Base-by-base conservation (phyloP, 2,329 filamentous ascomycete species). In the Xylariaceae sp. region DNA sequence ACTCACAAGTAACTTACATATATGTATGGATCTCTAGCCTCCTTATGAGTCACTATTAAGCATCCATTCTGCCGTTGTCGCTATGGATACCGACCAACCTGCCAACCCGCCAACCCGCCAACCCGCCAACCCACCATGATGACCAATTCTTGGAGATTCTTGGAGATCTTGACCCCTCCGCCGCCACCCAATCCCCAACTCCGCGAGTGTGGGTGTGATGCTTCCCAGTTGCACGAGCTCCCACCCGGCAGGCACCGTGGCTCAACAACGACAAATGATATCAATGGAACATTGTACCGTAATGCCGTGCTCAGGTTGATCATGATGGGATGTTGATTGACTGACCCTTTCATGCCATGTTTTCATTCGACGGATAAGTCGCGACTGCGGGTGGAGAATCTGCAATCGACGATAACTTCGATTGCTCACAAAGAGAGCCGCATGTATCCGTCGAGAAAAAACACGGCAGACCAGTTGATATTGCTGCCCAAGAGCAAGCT, bases 11-110 rank as follows among this genome's bases (percentile, higher is more conserved):
- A 29, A 10, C 10, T 10, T 29, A 29, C 9, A 16, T 10, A 4
- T 26, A 7, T 37, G 12, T 37, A 4, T 43, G 14, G 40, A 26
- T 43, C 37, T 40, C n/a, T 40, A 37, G 23, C 9, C 23, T 9
- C 23, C 23, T 9, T 37, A 49, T 40, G 26, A 40, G 29, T 40
- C 43, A 20, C 10, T n/a, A 20, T 54, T 48, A 48, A 54, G 51
- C 51, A 54, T n/a, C n/a, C n/a, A n/a, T n/a, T n/a, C n/a, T n/a
- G n/a, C n/a, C n/a, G n/a, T 54, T 32, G 40, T 49, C 51, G 23
- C 51, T 40, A 20, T 49, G 44, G 51, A 40, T 43, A 54, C 51
- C 29, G 45, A 23, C 32, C 19, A 20, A 20, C 7, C 42, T 16
- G 9, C 42, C 21, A 19, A 20, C 7, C 42, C 42, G 9, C 42